Conservation (phyloP, 441 rosid genomes). For the Lepidium campestre region DNA sequence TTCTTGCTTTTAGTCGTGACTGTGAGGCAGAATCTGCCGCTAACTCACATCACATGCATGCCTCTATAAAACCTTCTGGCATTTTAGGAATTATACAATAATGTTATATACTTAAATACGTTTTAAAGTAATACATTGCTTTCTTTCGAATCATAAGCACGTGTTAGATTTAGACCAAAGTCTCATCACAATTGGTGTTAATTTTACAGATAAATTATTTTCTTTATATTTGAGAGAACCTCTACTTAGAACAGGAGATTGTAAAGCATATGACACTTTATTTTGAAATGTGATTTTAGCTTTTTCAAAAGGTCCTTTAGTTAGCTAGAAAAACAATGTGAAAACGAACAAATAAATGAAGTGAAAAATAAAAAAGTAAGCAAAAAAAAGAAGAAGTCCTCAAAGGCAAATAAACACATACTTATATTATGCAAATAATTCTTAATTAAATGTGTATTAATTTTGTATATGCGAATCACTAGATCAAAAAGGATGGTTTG, state of each 20-base stretch:
- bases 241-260: neutral
- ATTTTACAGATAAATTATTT: neutral
- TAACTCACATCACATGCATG: constrained; percentile 15
- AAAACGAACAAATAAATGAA: neutral
- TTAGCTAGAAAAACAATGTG: neutral
- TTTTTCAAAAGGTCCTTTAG: constrained; percentile 19
- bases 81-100: neutral
- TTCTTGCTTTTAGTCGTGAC: neutral
- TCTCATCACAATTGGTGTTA: neutral
- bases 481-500: no score
- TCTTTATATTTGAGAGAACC: no score
- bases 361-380: neutral
- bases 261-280: constrained; percentile 8
- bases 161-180: neutral
- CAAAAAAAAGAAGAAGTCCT: neutral
- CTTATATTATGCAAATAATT: no score
- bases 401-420: neutral
- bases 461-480: neutral
- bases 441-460: no score
- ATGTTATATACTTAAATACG: neutral
- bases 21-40: constrained; percentile 6
- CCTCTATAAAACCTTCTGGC: neutral
- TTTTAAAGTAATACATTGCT: neutral
- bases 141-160: neutral
- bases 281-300: neutral